Percentiles rank a stretch among this genome's conserved stretches.
Evolutionary conservation across 345 rosid species (phyloP).

Genomic region (thale cress (Arabidopsis thaliana)): TAIR10.1 NC_003070.9:6726501-6727000

Average conservation of each 20-base stretch:
- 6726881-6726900: constrained; percentile 83
- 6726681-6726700: constrained; percentile 80
- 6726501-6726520: constrained; percentile 79
- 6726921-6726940: constrained; percentile 50
- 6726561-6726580: constrained; percentile 76
- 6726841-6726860: constrained; percentile 88
- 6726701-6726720: constrained; percentile 80
- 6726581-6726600: constrained; percentile 89
- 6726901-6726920: constrained; percentile 78
- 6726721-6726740: constrained; percentile 82
- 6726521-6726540: constrained; percentile 69
- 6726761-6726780: constrained; percentile 89
- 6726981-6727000: constrained; percentile 54
- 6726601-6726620: constrained; percentile 61
- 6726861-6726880: constrained; percentile 85
- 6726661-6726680: constrained; percentile 13
- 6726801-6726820: constrained; percentile 65
- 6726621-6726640: constrained; percentile 36
- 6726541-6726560: constrained; percentile 79
- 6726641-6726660: constrained; percentile 20
- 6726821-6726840: constrained; percentile 95
- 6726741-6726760: constrained; percentile 81
- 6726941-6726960: constrained; percentile 56
- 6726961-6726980: constrained; percentile 53
- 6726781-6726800: constrained; percentile 72